phyloP scores from a whole-genome alignment of 1,284 basidiomycete species.

The Termitomyces sp. region DNA sequence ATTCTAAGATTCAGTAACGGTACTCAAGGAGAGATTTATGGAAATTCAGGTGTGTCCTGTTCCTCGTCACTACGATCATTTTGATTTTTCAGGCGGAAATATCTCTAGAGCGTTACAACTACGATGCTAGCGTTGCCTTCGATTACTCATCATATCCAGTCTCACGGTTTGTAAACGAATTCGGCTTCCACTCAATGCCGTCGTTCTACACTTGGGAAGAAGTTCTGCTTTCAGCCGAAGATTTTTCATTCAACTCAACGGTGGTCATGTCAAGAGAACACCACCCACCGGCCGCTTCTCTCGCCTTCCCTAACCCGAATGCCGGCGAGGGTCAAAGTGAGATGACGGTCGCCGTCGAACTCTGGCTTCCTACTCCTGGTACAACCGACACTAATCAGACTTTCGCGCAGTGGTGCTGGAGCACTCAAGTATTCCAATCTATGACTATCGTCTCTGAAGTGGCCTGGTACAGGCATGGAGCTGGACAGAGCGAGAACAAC shows the following conservation, averaged over 20 bases:
- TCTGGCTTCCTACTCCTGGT: constrained; percentile 50
- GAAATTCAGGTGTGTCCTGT: constrained; percentile 41
- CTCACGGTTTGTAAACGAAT: constrained; percentile 57
- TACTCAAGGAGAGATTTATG: constrained; percentile 49
- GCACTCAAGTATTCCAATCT: constrained; percentile 52
- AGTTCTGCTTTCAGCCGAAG: constrained; percentile 43
- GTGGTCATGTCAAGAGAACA: constrained; percentile 57
- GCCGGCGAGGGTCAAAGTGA: constrained; percentile 49
- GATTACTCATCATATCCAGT: constrained; percentile 53
- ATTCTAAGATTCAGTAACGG: constrained; percentile 47
- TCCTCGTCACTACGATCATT: background rate
- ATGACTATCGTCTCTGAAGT: constrained; percentile 59
- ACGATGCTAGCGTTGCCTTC: constrained; percentile 50
- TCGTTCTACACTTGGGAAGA: constrained; percentile 62
- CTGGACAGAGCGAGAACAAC: constrained; percentile 53
- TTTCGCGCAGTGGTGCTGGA: constrained; percentile 59
- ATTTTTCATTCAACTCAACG: constrained; percentile 57
- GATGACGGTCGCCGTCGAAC: constrained; percentile 46
- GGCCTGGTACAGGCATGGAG: constrained; percentile 54
- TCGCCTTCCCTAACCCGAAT: constrained; percentile 56
- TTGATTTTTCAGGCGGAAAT: background rate
- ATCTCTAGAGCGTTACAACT: constrained; percentile 48
- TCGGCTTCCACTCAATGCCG: constrained; percentile 65
- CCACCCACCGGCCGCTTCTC: constrained; percentile 50
- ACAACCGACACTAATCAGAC: constrained; percentile 49